phyloP scores from a whole-genome alignment of 2,329 filamentous ascomycete species.

The Cadophora sp. region DNA sequence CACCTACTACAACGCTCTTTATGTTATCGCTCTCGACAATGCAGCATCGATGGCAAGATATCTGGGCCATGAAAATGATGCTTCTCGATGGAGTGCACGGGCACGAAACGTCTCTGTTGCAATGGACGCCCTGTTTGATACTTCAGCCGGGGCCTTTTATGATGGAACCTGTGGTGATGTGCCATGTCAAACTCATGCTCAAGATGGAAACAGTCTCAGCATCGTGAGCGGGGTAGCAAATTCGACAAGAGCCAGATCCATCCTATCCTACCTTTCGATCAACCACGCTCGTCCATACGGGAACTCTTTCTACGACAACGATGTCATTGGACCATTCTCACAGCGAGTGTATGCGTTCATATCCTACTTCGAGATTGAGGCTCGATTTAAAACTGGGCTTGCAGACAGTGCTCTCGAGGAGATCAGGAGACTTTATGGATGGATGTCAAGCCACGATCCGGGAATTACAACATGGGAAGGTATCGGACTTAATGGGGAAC shows the following conservation, averaged over 20 bases:
- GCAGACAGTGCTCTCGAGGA: constrained; percentile 52
- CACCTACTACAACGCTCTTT: constrained; percentile 60
- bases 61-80: constrained; percentile 45
- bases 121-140: constrained; percentile 52
- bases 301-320: constrained; percentile 60
- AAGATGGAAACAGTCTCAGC: constrained; percentile 58
- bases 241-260: constrained; percentile 42
- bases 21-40: constrained; percentile 54
- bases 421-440: constrained; percentile 55
- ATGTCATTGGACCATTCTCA: constrained; percentile 49
- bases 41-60: constrained; percentile 52
- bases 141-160: constrained; percentile 51
- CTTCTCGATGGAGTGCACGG: constrained; percentile 49
- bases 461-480: constrained; percentile 59
- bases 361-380: constrained; percentile 60
- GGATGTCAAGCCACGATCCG: constrained; percentile 57
- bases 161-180: constrained; percentile 48
- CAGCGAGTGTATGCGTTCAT: constrained; percentile 59
- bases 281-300: constrained; percentile 52
- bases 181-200: constrained; percentile 49
- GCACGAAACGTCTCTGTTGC: constrained; percentile 47
- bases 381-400: constrained; percentile 51
- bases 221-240: constrained; percentile 50
- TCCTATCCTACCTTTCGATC: constrained; percentile 50
- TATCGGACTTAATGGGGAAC: constrained; percentile 51